Percentiles rank a stretch among this genome's conserved stretches.
phyloP scores from a whole-genome alignment of 2,329 filamentous ascomycete species.

The Aureobasidium sp. region DNA sequence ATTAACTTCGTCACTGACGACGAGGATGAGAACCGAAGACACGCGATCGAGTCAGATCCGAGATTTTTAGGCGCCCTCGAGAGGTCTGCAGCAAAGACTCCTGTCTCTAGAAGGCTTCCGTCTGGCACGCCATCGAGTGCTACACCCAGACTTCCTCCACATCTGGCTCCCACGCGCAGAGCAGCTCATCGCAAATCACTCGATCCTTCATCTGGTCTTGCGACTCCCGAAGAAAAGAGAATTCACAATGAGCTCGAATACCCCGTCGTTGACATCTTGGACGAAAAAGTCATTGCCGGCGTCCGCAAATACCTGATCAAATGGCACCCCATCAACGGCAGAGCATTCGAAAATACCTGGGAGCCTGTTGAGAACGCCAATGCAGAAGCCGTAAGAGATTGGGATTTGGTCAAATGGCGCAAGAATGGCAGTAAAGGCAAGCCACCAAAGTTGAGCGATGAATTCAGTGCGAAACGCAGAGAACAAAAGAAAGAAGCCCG shows the following conservation, averaged over 20 bases:
- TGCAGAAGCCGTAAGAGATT: background rate
- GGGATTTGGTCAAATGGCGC: background rate
- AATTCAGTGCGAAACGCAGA: too few relatives aligned
- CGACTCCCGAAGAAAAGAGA: background rate
- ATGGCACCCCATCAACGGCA: constrained; percentile 3
- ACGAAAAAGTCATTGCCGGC: background rate
- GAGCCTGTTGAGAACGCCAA: constrained; percentile 2
- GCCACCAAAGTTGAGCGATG: too few relatives aligned
- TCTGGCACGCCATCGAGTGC: background rate
- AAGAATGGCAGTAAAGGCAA: background rate
- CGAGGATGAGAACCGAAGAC: background rate
- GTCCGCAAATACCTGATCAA: background rate
- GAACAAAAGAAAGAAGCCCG: too few relatives aligned
- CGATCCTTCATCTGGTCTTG: background rate
- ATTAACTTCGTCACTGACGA: background rate
- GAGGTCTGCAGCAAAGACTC: background rate
- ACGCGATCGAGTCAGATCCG: background rate
- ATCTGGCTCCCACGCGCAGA: background rate
- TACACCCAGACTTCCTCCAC: background rate
- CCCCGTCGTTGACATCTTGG: background rate
- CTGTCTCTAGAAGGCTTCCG: background rate
- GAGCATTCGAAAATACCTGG: background rate
- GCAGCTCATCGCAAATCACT: constrained; percentile 1
- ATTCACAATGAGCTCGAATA: background rate
- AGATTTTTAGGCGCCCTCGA: background rate